Percentiles rank a stretch among this genome's conserved stretches.
Evolutionary conservation across 176 grass and related monocot species (phyloP).

Genomic region (Hsuehochloa calcarea): DNA sequence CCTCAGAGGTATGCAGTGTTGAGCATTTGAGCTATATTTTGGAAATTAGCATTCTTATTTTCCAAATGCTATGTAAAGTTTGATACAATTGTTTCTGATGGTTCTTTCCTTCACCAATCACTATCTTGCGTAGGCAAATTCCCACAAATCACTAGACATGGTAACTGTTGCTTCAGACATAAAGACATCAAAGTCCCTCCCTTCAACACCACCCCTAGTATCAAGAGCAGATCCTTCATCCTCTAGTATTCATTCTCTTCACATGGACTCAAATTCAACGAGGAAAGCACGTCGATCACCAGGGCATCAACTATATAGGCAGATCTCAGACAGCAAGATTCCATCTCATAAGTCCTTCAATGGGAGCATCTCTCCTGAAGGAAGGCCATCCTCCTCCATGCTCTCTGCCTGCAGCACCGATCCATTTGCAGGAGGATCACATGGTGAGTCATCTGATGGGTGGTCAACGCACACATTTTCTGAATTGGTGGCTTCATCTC

Average conservation of each 20-base stretch:
- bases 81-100: background rate
- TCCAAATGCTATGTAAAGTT: conserved; percentile 10
- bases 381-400: conserved; percentile 28
- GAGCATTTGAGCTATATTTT: background rate
- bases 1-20: conserved; percentile 47
- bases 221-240: conserved; percentile 29
- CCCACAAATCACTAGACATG: background rate
- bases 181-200: conserved; percentile 43
- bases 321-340: conserved; percentile 51
- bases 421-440: conserved; percentile 10
- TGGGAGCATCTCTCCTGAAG: conserved; percentile 25
- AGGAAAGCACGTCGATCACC: conserved; percentile 50
- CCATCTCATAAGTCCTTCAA: conserved; percentile 56
- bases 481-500: conserved; percentile 56
- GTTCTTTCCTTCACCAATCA: background rate
- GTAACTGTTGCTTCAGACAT: conserved; percentile 37
- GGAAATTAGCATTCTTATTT: background rate
- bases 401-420: conserved; percentile 26
- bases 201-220: conserved; percentile 39
- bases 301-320: conserved; percentile 47
- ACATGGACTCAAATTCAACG: conserved; percentile 42
- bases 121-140: conserved; percentile 17
- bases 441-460: conserved; percentile 53
- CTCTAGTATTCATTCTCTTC: conserved; percentile 24
- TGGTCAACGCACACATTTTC: conserved; percentile 69